Evolutionary conservation across 768 basidiomycete species (phyloP), one percentile per base, ranked within the genome.

Genomic region (Leccinum variicolor): DNA sequence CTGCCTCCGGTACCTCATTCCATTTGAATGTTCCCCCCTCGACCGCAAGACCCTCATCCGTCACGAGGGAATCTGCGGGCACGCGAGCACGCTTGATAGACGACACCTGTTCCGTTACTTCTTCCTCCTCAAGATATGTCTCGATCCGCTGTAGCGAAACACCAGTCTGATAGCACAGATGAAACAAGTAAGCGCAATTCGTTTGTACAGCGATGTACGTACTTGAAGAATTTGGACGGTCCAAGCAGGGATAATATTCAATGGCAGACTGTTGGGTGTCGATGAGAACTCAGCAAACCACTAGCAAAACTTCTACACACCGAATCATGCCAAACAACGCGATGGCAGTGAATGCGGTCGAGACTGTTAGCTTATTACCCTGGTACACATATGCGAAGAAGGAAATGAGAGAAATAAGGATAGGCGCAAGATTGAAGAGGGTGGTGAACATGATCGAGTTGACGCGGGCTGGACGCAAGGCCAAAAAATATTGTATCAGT

Each of bases 291-390:
- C 5, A 28, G 43, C 28, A 2, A 1, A 59, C 34, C n/a, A 7
- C 14, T 43, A 46, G 25, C 31, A 39, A 43, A 58, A 33, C 3
- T 55, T 34, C 7, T 1, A 19, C 60, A 59, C 74, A 85, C 81
- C 84, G 81, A 64, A 97, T 79, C 94, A 97, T 94, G 48, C 79
- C 79, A 72, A 96, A 96, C 45, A 96, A 71, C 0, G 92, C 83
- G 34, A 97, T 89, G 0, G 92, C 78, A 82, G 94, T 96, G 68
- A 96, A 96, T 0, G 95, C 94, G 17, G 84, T 79, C 9, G 87
- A 79, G 50, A 94, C 79, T 0, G 91, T 89, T 49, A 98, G 70
- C 67, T 90, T 75, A 48, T 92, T 81, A 1, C 90, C 89, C 62
- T 81, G 83, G 60, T 84, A 73, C 26, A 94, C 84, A 59, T 84